A percentile compares a stretch with the other conserved stretches of the same genome.
phyloP scores from a whole-genome alignment of 345 rosid species.

The Passiflora organensis region DNA sequence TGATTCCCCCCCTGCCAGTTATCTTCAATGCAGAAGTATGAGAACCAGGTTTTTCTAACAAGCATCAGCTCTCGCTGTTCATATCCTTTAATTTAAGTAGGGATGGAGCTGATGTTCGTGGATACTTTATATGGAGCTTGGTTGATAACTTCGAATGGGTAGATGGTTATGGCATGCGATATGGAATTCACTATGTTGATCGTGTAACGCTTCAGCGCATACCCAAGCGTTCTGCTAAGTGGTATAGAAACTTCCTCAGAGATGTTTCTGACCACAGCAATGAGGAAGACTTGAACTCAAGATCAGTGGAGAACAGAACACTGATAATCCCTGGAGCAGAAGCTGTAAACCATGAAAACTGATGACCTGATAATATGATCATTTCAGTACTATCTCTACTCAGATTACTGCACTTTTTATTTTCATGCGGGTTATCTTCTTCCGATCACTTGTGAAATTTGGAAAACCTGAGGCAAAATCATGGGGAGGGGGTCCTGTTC shows the following conservation, averaged over 20 bases:
- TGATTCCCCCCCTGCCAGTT: neutral
- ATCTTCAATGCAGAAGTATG: no score
- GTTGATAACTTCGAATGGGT: slow-evolving; percentile 41
- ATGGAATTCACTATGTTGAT: slow-evolving; percentile 30
- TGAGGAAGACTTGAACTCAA: neutral
- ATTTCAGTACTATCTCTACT: no score
- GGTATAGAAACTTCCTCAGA: slow-evolving; percentile 35
- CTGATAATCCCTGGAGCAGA: neutral
- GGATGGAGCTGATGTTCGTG: slow-evolving; percentile 42
- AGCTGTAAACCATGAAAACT: neutral
- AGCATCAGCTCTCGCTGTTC: no score
- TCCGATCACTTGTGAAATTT: no score
- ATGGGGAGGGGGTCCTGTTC: no score
- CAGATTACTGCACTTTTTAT: no score
- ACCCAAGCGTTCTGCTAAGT: slow-evolving; percentile 37
- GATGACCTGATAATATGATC: neutral
- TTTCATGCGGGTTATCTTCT: no score
- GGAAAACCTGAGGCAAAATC: no score
- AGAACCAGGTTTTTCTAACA: no score
- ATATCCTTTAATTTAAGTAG: slow-evolving; percentile 4
- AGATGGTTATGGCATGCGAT: slow-evolving; percentile 23
- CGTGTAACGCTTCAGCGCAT: slow-evolving; percentile 22
- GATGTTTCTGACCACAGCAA: neutral
- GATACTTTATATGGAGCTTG: slow-evolving; percentile 40
- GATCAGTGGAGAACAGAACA: neutral